Conservation (phyloP, 306 rosid species). For the Pachyrhizus erosus region DNA sequence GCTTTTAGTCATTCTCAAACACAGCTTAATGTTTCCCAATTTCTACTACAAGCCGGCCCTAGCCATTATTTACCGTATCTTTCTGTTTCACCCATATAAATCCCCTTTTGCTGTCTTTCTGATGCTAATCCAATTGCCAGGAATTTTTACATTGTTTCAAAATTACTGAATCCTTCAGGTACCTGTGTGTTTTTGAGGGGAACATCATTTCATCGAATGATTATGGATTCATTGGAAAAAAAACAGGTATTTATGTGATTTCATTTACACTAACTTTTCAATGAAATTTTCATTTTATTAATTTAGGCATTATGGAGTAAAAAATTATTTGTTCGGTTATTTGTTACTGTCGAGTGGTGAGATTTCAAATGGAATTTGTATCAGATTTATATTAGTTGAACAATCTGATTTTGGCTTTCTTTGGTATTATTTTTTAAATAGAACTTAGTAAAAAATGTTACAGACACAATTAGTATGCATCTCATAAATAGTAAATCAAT, state of each 20-base stretch:
- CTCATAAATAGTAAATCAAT: background rate
- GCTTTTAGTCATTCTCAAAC: background rate
- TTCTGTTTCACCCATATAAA: background rate
- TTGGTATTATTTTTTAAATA: background rate
- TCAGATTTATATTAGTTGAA: background rate
- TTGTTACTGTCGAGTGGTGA: background rate
- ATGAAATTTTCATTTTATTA: background rate
- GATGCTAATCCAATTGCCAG: background rate
- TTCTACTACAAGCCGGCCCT: background rate
- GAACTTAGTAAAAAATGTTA: background rate
- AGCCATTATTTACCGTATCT: background rate
- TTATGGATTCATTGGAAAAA: background rate
- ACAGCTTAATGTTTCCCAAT: background rate
- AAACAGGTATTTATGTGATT: conserved; percentile 1
- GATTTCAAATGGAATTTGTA: background rate
- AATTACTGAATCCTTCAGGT: background rate
- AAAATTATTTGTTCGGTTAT: background rate
- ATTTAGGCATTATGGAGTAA: background rate
- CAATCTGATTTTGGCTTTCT: background rate
- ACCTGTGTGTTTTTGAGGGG: background rate
- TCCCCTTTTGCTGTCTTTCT: background rate
- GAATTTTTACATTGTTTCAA: background rate
- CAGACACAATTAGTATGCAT: background rate
- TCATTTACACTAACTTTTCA: background rate
- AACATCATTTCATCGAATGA: background rate